phyloP scores from a whole-genome alignment of 1,284 basidiomycete genomes.

The Coniophora puteana region DNA sequence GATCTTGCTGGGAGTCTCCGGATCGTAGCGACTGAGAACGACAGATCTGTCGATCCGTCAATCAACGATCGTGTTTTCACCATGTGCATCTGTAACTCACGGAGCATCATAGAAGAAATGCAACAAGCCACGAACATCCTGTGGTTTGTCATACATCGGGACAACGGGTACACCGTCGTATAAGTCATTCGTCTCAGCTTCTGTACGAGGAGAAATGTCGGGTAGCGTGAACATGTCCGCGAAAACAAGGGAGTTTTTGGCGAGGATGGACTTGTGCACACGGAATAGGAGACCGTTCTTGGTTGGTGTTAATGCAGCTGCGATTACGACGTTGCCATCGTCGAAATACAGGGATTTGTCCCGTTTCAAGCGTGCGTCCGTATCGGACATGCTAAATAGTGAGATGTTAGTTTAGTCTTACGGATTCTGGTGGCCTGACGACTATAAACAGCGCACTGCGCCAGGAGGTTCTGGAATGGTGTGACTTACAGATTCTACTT shows the following conservation, averaged over 20 bases:
- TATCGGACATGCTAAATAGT: no score
- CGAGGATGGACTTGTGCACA: constrained; percentile 7
- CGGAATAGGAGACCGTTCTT: constrained; percentile 2
- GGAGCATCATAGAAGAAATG: constrained; percentile 5
- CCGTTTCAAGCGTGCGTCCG: no score
- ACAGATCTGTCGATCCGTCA: constrained; percentile 3
- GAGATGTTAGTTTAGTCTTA: no score
- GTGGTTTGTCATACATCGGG: constrained; percentile 4
- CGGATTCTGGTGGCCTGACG: no score
- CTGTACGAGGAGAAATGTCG: not conserved
- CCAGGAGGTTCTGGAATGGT: no score
- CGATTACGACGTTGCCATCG: constrained; percentile 7
- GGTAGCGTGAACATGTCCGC: constrained; percentile 8
- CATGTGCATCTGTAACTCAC: constrained; percentile 4
- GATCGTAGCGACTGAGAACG: constrained; percentile 4
- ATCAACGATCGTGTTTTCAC: constrained; percentile 3
- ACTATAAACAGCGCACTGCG: no score
- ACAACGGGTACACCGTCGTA: constrained; percentile 6
- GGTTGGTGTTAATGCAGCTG: not conserved
- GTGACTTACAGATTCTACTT: no score
- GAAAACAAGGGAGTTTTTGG: constrained; percentile 5
- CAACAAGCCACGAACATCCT: constrained; percentile 5
- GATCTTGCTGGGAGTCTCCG: constrained; percentile 4
- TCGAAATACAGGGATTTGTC: constrained; percentile 5
- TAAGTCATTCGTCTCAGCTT: not conserved